Conservation (phyloP, 352 stramenopile genomes). For the Globisporangium recalcitrans region DNA sequence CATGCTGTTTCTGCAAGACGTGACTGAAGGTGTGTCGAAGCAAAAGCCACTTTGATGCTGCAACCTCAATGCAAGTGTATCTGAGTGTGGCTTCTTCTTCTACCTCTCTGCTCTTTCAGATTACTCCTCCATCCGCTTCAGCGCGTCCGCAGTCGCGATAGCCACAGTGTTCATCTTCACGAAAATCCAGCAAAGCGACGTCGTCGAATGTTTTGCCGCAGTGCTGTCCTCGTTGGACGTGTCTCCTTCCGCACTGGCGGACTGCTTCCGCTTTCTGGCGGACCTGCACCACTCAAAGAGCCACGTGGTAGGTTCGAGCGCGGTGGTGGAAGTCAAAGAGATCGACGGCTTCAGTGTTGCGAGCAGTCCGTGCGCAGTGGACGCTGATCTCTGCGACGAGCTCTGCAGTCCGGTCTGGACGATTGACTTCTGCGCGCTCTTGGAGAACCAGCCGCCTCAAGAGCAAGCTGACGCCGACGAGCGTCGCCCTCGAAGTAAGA, state of each 20-base stretch:
- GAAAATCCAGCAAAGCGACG: neutral
- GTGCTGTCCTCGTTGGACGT: constrained; percentile 4
- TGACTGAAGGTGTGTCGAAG: constrained; percentile 10
- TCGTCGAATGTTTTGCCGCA: neutral
- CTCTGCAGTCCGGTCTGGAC: constrained; percentile 4
- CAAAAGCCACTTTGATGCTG: no score
- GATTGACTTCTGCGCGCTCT: constrained; percentile 7
- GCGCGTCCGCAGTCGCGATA: constrained; percentile 5
- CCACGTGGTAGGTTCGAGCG: neutral
- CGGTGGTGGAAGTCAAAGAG: constrained; percentile 10
- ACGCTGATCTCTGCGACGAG: constrained; percentile 6
- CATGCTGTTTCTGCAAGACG: constrained; percentile 8
- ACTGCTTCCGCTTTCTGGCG: constrained; percentile 11
- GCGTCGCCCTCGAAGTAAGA: neutral
- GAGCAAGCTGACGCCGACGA: neutral
- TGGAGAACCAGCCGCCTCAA: neutral
- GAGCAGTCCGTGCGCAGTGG: constrained; percentile 11
- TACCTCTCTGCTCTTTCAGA: constrained; percentile 1
- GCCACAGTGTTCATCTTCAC: constrained; percentile 3
- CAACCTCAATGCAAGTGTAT: neutral
- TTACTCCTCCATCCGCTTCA: constrained; percentile 3
- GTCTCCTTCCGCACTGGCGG: constrained; percentile 2
- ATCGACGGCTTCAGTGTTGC: constrained; percentile 5
- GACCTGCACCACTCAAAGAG: constrained; percentile 2
- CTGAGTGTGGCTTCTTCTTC: no score